Evolutionary conservation across 768 basidiomycete species (phyloP).

Genomic region (Suillus bovinus): DNA sequence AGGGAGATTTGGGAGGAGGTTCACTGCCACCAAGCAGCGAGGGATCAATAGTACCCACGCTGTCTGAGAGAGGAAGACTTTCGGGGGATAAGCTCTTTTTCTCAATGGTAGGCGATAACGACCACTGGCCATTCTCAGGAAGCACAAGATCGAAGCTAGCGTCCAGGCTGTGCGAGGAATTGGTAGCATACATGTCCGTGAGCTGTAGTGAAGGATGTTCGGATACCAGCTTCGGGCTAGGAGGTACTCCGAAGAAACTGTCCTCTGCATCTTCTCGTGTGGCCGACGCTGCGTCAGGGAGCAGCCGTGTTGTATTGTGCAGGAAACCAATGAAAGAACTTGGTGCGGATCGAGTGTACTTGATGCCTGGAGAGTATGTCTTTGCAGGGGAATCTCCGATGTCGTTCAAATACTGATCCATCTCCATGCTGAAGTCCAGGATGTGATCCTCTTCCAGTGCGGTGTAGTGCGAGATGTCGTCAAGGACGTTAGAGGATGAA

Average conservation of each 20-base stretch:
- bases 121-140: conserved; percentile 9
- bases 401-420: conserved; percentile 30
- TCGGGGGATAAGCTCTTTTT: not conserved
- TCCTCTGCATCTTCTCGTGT: conserved; percentile 12
- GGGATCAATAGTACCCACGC: conserved; percentile 29
- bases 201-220: not conserved
- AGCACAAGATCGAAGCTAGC: conserved; percentile 11
- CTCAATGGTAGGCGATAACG: not conserved
- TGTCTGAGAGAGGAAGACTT: conserved; percentile 2
- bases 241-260: conserved; percentile 30
- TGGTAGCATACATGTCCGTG: not conserved
- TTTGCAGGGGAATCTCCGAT: conserved; percentile 24
- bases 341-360: conserved; percentile 14
- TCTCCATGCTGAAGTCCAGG: conserved; percentile 23
- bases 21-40: conserved; percentile 26
- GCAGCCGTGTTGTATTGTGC: conserved; percentile 12
- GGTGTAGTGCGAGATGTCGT: not conserved
- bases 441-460: not conserved
- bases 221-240: conserved; percentile 20
- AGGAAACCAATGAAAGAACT: conserved; percentile 10
- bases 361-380: not conserved
- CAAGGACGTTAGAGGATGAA: not conserved
- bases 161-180: conserved; percentile 8
- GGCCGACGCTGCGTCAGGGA: conserved; percentile 10
- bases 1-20: conserved; percentile 1